Evolutionary conservation across 192 early-diverging fungal species (phyloP).

Genomic region (Entophlyctis helioformis): DNA sequence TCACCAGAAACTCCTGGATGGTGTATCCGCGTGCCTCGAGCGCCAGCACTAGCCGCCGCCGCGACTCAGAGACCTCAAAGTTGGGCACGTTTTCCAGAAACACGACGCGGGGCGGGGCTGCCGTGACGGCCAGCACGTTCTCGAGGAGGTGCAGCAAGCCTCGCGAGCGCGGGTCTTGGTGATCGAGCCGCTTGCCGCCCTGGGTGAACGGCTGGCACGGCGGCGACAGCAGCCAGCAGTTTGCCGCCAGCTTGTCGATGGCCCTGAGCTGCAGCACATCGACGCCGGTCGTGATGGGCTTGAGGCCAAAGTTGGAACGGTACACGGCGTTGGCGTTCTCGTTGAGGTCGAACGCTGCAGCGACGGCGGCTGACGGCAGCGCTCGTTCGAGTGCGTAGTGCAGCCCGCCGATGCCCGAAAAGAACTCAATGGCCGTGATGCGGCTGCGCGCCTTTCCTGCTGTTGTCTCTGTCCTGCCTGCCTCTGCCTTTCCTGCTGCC

Average conservation of each 20-base stretch:
- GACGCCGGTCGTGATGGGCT: constrained; percentile 28
- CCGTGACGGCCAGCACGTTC: constrained; percentile 18
- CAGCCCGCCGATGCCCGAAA: constrained; percentile 58
- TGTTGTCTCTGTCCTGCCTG: too few species aligned
- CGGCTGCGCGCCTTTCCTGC: background rate
- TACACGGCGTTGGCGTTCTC: constrained; percentile 64
- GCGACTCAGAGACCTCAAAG: constrained; percentile 27
- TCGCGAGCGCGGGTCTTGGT: constrained; percentile 25
- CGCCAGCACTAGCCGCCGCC: constrained; percentile 13
- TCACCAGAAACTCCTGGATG: constrained; percentile 27
- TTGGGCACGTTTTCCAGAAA: constrained; percentile 51
- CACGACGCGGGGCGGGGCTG: constrained; percentile 21
- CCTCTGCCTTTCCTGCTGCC: too few species aligned
- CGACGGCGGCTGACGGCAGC: constrained; percentile 42
- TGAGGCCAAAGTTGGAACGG: constrained; percentile 24
- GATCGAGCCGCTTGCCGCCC: constrained; percentile 67
- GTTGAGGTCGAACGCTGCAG: constrained; percentile 94
- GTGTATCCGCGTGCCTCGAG: constrained; percentile 26
- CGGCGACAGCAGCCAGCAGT: constrained; percentile 83
- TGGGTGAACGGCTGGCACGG: constrained; percentile 71
- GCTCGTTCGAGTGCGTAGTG: constrained; percentile 58
- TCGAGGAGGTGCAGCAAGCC: constrained; percentile 30
- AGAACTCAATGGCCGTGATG: constrained; percentile 52
- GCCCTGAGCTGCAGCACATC: constrained; percentile 31
- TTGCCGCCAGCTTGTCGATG: constrained; percentile 50